Evolutionary conservation across 495 filamentous ascomycete species (phyloP), one percentile per base, ranked within the genome.

Genomic region (Glarea lozoyensis): DNA sequence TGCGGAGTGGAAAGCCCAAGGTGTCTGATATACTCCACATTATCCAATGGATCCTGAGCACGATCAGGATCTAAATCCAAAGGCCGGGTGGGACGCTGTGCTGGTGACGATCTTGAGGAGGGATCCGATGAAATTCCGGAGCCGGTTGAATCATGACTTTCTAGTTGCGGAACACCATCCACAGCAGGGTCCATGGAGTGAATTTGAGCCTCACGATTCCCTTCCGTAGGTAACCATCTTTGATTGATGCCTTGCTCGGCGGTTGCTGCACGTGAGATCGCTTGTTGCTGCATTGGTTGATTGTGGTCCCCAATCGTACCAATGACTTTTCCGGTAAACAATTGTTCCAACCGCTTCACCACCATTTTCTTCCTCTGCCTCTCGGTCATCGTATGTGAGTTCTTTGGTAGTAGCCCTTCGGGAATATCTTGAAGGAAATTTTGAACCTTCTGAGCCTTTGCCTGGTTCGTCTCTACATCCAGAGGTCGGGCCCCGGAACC

Each of bases 21-120:
- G 60, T 83, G 82, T 17, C 75, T 72, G 42, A 88, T 79, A 55
- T 88, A 88, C 11, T 81, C 66, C 49, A 88, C 74, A 52, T 87
- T 88, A 23, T 89, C 81, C 13, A 65, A 67, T 2, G 84, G 77
- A 24, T 76, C 66, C 49, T 84, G 81, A 17, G 69, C 65, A 18
- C 82, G 73, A 48, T 78, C 68, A 22, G 79, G 76, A 55, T 88
- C 85, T 35, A 87, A 61, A 52, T 88, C 84, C 33, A 77, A 65
- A 27, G 81, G 82, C 24, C 82, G 60, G 2, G 84, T 88, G 15
- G 84, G 84, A 12, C 84, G 65, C 57, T 88, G 84, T 40, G 83
- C 79, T 27, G 42, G 39, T 15, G 45, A 50, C 11, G 6, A n/a
- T 16, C n/a, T 34, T 7, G 31, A 34, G 6, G n/a, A 6, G 5